Base-by-base conservation (phyloP, 2,329 filamentous ascomycete genomes). In the Fusarium cyanostomum region DNA sequence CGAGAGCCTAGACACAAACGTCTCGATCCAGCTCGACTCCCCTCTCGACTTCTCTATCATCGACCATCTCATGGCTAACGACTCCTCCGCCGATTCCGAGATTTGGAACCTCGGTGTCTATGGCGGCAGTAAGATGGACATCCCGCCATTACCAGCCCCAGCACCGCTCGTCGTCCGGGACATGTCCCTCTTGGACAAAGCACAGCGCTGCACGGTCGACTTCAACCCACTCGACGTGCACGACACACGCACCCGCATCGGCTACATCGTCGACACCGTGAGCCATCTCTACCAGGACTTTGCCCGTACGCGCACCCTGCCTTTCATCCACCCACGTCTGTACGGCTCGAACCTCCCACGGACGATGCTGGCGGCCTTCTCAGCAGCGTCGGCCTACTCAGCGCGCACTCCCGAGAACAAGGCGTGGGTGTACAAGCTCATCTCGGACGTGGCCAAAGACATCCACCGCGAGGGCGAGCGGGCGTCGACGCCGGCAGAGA, bases 301-400 rank as follows among this genome's bases (percentile, higher is more conserved):
- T 54, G 73, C 78, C 12, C 71, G 67, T 27, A 73, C 75, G 6
- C 75, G 74, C 55, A 66, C 73, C 7, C 73, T 79, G 16, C 75
- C 79, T 28, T 82, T 79, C 62, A 72, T 82, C 51, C 80, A 82
- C 64, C 72, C 74, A 31, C 72, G 75, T 9, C 73, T 82, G 15
- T 82, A 82, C 72, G 69, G 74, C 41, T 62, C 71, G 56, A 70
- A 71, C 35, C 73, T 80, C 16, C 79, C 80, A 21, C 73, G 72
- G 18, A 73, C 76, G 24, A 75, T 82, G 33, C 66, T 80, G 31
- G 66, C 76, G 7, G 77, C 74, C 41, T 82, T 79, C 54, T 74
- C 78, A 3, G 75, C 74, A 11, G 73, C 78, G 33, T 68, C 75
- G 3, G 73, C 79, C 8, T 81, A 81, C 68, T 62, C 69, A 8